phyloP scores from a whole-genome alignment of 2,329 filamentous ascomycete genomes.

The Sporothrix dimorphospora region DNA sequence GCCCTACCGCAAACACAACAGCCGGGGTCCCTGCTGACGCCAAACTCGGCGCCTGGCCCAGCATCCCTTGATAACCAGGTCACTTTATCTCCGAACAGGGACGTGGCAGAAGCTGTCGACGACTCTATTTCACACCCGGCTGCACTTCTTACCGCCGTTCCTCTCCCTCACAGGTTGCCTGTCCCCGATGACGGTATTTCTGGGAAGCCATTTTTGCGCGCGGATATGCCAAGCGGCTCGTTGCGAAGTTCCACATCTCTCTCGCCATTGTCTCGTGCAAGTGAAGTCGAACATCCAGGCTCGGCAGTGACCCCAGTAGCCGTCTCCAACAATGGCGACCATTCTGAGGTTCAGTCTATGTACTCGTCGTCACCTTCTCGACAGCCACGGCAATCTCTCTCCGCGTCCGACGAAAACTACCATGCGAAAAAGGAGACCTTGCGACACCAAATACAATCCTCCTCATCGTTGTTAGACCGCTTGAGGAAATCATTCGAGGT shows the following conservation, averaged over 20 bases:
- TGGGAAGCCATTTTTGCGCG: conserved; percentile 57
- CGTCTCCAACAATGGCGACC: background rate
- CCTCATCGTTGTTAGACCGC: background rate
- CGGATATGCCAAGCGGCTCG: conserved; percentile 42
- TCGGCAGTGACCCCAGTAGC: background rate
- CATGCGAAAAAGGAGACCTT: background rate
- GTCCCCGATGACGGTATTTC: conserved; percentile 55
- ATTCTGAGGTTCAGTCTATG: background rate
- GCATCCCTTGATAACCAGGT: background rate
- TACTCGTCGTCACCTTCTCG: background rate
- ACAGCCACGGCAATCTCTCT: background rate
- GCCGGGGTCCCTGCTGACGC: background rate
- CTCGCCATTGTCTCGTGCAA: conserved; percentile 33
- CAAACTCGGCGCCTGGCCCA: background rate
- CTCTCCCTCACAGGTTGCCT: conserved; percentile 37
- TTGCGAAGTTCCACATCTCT: conserved; percentile 27
- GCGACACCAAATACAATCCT: conserved; percentile 8
- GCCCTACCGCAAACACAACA: background rate
- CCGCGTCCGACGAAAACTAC: background rate
- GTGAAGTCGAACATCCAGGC: background rate
- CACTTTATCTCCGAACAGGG: background rate
- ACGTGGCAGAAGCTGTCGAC: background rate
- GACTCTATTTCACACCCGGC: background rate
- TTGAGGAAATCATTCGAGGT: conserved; percentile 55
- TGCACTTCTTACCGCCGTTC: conserved; percentile 8